phyloP scores from a whole-genome alignment of 768 basidiomycete genomes.

The Tylopilus intermedius region DNA sequence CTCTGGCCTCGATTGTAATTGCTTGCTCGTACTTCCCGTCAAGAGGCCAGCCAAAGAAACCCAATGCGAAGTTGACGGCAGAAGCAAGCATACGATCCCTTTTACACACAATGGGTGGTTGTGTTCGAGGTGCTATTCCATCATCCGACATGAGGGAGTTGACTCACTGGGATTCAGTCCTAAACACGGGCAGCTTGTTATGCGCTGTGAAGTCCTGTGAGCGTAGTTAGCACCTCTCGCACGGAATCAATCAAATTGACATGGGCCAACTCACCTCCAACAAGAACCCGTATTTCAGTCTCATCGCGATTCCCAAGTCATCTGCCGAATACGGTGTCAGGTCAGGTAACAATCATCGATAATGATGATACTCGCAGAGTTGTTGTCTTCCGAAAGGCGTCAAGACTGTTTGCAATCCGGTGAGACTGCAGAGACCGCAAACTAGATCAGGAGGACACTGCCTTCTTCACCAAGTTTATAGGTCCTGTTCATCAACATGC shows the following conservation, averaged over 20 bases:
- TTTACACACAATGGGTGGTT: background rate
- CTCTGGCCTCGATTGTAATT: conserved; percentile 63
- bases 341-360: background rate
- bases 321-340: conserved; percentile 30
- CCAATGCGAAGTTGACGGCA: conserved; percentile 62
- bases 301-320: conserved; percentile 64
- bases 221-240: conserved; percentile 15
- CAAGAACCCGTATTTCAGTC: conserved; percentile 76
- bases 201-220: conserved; percentile 54
- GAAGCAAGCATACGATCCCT: conserved; percentile 70
- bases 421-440: background rate
- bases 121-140: background rate
- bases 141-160: background rate
- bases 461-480: conserved; percentile 89
- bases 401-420: conserved; percentile 44
- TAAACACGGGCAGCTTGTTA: conserved; percentile 68
- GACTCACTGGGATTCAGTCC: conserved; percentile 68
- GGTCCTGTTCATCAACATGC: conserved; percentile 46
- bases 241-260: conserved; percentile 2
- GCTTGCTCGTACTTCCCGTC: conserved; percentile 71
- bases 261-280: conserved; percentile 41
- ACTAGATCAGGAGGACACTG: conserved; percentile 22
- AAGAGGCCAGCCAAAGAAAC: conserved; percentile 74
- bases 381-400: conserved; percentile 92
- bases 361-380: conserved; percentile 49